Conservation (phyloP, 805 yeast genomes). For the Wickerhamiella dianesei region DNA sequence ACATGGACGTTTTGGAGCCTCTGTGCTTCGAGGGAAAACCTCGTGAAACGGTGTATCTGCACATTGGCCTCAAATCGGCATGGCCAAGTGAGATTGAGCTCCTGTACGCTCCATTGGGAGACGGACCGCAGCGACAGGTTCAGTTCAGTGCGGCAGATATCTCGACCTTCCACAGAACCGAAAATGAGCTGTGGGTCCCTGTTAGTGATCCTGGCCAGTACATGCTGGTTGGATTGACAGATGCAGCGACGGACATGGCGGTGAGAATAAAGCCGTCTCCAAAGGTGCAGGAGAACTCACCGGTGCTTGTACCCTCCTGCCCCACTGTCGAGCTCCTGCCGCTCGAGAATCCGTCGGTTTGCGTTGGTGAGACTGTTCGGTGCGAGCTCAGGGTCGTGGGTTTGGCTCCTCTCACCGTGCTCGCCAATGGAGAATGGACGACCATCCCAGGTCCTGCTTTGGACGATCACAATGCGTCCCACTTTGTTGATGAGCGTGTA, state of each 20-base stretch:
- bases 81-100: conserved; percentile 51
- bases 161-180: conserved; percentile 22
- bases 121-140: conserved; percentile 13
- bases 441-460: conserved; percentile 6
- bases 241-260: conserved; percentile 42
- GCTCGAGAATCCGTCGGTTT: conserved; percentile 26
- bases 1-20: conserved; percentile 44
- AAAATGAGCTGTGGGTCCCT: conserved; percentile 40
- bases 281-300: neutral
- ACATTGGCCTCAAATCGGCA: conserved; percentile 71
- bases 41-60: conserved; percentile 35
- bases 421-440: conserved; percentile 14
- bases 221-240: conserved; percentile 52
- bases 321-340: conserved; percentile 49
- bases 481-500: neutral
- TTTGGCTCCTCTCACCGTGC: conserved; percentile 59
- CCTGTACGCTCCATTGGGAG: conserved; percentile 21
- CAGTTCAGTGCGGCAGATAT: conserved; percentile 50
- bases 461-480: conserved; percentile 4
- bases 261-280: conserved; percentile 25
- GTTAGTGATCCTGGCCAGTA: conserved; percentile 64
- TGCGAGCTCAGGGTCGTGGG: conserved; percentile 49
- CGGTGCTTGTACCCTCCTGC: conserved; percentile 45
- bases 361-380: conserved; percentile 47
- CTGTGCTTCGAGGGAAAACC: conserved; percentile 34